Evolutionary conservation across 2,329 filamentous ascomycete species (phyloP).

Genomic region (Clonostachys rhizophaga): DNA sequence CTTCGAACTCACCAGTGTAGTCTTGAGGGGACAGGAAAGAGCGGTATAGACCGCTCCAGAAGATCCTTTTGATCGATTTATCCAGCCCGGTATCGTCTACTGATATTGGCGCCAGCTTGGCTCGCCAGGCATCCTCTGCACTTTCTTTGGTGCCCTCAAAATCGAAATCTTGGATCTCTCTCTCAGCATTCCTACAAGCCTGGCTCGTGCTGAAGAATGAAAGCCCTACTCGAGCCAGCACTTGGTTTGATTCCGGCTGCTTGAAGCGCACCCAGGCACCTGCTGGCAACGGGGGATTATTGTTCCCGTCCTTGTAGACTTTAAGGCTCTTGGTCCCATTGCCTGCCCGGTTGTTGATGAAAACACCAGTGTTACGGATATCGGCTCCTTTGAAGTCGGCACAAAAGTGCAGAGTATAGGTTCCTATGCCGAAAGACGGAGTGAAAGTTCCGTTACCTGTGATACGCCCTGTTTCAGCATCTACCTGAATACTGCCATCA

Average conservation of each 20-base stretch:
- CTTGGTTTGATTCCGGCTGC: conserved; percentile 25
- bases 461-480: conserved; percentile 48
- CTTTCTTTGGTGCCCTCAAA: conserved; percentile 51
- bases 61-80: conserved; percentile 54
- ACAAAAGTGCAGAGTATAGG: conserved; percentile 55
- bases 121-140: conserved; percentile 57
- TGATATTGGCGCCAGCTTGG: conserved; percentile 55
- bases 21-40: conserved; percentile 69
- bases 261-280: conserved; percentile 64
- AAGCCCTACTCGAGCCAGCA: conserved; percentile 64
- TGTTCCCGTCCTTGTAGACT: conserved; percentile 16
- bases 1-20: conserved; percentile 43
- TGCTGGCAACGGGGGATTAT: conserved; percentile 17
- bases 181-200: conserved; percentile 67
- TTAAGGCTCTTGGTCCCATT: conserved; percentile 32
- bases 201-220: conserved; percentile 65
- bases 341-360: conserved; percentile 46
- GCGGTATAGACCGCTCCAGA: conserved; percentile 69
- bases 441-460: conserved; percentile 51
- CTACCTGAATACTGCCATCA: conserved; percentile 10
- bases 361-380: conserved; percentile 53
- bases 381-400: conserved; percentile 49
- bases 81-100: conserved; percentile 51
- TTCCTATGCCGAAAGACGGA: conserved; percentile 57
- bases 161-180: conserved; percentile 62